phyloP scores from a whole-genome alignment of 441 rosid genomes.

The Gossypium lobatum region DNA sequence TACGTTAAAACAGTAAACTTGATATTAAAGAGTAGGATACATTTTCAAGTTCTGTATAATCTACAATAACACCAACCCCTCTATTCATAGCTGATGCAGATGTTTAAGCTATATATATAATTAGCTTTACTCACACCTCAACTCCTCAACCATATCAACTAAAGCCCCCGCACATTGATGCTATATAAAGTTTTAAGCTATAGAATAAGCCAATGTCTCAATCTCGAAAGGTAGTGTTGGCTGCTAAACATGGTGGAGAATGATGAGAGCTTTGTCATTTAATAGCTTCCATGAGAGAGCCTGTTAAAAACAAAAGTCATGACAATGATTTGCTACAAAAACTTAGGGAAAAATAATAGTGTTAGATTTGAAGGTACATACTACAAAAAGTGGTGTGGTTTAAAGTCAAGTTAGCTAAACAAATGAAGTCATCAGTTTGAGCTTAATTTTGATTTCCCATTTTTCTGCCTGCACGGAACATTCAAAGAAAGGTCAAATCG shows the following conservation, averaged over 20 bases:
- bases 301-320: neutral
- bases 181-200: neutral
- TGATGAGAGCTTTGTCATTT: constrained; percentile 1
- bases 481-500: neutral
- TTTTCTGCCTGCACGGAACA: constrained; percentile 49
- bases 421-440: constrained; percentile 20
- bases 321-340: neutral
- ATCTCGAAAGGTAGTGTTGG: neutral
- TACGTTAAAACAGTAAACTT: neutral
- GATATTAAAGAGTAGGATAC: neutral
- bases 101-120: neutral
- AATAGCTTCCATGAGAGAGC: constrained; percentile 7
- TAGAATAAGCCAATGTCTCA: neutral
- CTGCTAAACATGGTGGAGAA: neutral
- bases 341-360: neutral
- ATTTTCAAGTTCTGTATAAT: neutral
- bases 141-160: neutral
- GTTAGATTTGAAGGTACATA: neutral
- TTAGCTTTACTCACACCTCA: neutral
- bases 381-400: constrained; percentile 11
- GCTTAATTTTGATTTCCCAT: constrained; percentile 35
- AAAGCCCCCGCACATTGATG: neutral
- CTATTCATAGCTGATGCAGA: constrained; percentile 1
- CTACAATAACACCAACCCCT: neutral
- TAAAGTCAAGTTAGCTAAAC: neutral